These are phyloP conservation scores for Zygosaccharomyces sapae DNA, from an alignment of 1,139 yeast genomes.

Conservation along the genomic window DNA sequence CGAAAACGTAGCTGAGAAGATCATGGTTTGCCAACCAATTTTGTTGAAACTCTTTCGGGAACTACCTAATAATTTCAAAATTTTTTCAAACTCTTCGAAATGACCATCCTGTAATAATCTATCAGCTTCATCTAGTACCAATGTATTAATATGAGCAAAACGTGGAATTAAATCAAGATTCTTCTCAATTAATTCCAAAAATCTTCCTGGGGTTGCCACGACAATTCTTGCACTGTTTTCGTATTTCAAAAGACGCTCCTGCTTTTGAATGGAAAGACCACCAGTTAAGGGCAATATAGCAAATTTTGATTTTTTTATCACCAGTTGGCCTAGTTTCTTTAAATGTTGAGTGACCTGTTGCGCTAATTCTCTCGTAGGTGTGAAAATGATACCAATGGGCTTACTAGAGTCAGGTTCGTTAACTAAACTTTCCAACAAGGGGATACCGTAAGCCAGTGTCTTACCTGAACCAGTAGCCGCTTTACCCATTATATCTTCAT, in stretches of 20 bases:
- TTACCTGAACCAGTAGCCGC: slow-evolving; percentile 99
- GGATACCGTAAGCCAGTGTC: slow-evolving; percentile 91
- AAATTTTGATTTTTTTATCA: slow-evolving; percentile 60
- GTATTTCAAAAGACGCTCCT: slow-evolving; percentile 67
- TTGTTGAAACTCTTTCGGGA: slow-evolving; percentile 24
- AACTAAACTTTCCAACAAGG: slow-evolving; percentile 71
- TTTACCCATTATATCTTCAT: slow-evolving; percentile 84
- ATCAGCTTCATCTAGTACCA: slow-evolving; percentile 97
- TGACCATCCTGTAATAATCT: slow-evolving; percentile 93
- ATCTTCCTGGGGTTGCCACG: slow-evolving; percentile 96
- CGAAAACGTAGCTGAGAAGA: slow-evolving; percentile 92
- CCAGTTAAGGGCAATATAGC: slow-evolving; percentile 82
- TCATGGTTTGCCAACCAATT: slow-evolving; percentile 80
- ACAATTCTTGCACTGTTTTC: slow-evolving; percentile 66
- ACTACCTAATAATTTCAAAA: slow-evolving; percentile 53
- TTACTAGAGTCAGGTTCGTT: slow-evolving; percentile 25
- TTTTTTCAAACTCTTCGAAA: slow-evolving; percentile 85
- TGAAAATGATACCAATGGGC: slow-evolving; percentile 77
- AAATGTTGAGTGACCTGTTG: slow-evolving; percentile 88
- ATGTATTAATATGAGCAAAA: slow-evolving; percentile 59
- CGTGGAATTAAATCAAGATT: slow-evolving; percentile 50
- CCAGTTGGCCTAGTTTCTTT: slow-evolving; percentile 38
- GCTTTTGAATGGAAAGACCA: slow-evolving; percentile 90
- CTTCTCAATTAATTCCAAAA: slow-evolving; percentile 72
- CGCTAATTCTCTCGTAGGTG: slow-evolving; percentile 96